phyloP scores from a whole-genome alignment of 208 protist genomes.

The Acanthamoeba castellanii region DNA sequence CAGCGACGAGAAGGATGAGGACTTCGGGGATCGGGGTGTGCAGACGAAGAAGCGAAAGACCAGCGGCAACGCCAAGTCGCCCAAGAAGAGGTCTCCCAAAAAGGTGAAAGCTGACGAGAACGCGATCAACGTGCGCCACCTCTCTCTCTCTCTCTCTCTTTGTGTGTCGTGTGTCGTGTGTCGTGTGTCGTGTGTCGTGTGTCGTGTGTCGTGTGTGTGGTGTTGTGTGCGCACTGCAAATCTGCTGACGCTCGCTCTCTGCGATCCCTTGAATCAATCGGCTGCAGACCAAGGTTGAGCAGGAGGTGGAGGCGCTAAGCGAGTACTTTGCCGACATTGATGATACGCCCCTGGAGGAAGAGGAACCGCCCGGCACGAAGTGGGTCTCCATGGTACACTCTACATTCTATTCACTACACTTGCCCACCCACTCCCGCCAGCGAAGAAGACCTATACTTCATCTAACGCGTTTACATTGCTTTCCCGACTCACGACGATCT shows the following conservation, averaged over 20 bases:
- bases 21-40: neutral
- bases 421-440: neutral
- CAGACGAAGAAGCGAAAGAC: neutral
- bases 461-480: neutral
- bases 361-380: conserved; percentile 52
- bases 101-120: conserved; percentile 38
- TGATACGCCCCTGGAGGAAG: conserved; percentile 55
- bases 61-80: neutral
- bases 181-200: too few species aligned
- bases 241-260: neutral
- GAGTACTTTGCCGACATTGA: conserved; percentile 65
- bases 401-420: neutral
- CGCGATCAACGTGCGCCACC: conserved; percentile 6
- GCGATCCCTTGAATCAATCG: neutral
- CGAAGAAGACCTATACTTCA: neutral
- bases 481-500: neutral
- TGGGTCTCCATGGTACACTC: conserved; percentile 52
- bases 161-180: too few species aligned
- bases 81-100: conserved; percentile 23
- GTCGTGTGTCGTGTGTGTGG: neutral
- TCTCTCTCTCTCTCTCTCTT: too few species aligned
- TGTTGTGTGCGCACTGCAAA: neutral
- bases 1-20: neutral
- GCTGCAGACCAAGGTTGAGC: neutral
- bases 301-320: conserved; percentile 9